These are phyloP conservation scores for Mycena floridula DNA, from an alignment of 768 basidiomycete species.

Conservation along the genomic window DNA sequence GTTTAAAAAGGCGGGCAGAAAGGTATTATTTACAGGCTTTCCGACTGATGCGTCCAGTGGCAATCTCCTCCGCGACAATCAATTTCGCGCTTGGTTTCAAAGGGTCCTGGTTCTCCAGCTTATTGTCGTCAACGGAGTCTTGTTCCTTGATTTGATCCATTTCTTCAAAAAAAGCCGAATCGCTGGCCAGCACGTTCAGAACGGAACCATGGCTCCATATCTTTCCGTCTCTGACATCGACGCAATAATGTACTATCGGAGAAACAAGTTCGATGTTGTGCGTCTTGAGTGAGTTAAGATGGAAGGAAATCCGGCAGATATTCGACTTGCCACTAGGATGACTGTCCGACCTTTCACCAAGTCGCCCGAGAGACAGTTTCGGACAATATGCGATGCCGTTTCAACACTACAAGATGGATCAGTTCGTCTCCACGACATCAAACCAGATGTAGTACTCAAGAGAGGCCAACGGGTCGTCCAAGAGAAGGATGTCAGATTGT, in stretches of 20 bases:
- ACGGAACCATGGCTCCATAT: constrained; percentile 38
- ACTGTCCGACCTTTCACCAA: constrained; percentile 36
- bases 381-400: constrained; percentile 44
- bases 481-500: constrained; percentile 31
- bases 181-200: constrained; percentile 31
- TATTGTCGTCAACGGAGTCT: constrained; percentile 10
- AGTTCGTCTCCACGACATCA: no score
- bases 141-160: constrained; percentile 33
- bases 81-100: constrained; percentile 31
- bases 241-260: constrained; percentile 38
- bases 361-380: constrained; percentile 37
- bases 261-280: constrained; percentile 41
- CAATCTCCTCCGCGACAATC: constrained; percentile 40
- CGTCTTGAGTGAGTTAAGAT: constrained; percentile 21
- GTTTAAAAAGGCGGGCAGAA: no score
- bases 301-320: not conserved
- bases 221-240: constrained; percentile 38
- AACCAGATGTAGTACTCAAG: no score
- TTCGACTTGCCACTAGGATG: constrained; percentile 28
- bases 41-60: constrained; percentile 39
- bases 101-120: constrained; percentile 14
- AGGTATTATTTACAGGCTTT: no score
- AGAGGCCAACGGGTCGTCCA: constrained; percentile 44
- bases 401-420: constrained; percentile 43
- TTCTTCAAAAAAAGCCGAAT: constrained; percentile 38